Conservation (phyloP, 2,329 filamentous ascomycete species). For the Coleophoma crateriformis region DNA sequence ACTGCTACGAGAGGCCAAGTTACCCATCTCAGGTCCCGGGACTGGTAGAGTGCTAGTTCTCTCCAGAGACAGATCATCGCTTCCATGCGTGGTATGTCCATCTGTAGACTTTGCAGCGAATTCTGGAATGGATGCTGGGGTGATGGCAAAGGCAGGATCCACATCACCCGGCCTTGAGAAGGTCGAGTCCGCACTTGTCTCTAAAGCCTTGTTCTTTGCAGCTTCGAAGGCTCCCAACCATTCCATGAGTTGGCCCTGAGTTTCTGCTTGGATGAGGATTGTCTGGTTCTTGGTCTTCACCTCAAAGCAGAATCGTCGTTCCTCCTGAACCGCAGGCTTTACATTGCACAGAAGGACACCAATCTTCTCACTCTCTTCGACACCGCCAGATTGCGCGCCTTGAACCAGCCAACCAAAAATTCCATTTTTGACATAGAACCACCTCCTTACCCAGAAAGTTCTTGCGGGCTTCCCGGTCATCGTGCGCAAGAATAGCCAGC, state of each 20-base stretch:
- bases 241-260: constrained; percentile 83
- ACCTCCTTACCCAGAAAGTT: constrained; percentile 83
- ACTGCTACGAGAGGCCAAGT: constrained; percentile 53
- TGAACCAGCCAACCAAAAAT: constrained; percentile 95
- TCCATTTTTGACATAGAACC: constrained; percentile 94
- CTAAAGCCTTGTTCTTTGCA: constrained; percentile 87
- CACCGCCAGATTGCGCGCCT: constrained; percentile 70
- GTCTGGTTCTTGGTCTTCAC: constrained; percentile 96
- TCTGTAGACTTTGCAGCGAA: constrained; percentile 79
- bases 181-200: constrained; percentile 52
- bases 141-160: constrained; percentile 86
- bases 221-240: constrained; percentile 94
- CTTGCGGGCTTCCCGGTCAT: constrained; percentile 83
- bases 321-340: constrained; percentile 84
- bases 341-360: constrained; percentile 91
- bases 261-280: constrained; percentile 86
- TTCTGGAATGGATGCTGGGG: constrained; percentile 79
- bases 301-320: constrained; percentile 94
- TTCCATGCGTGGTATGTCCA: constrained; percentile 39
- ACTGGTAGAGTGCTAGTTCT: constrained; percentile 60
- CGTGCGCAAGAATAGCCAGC: constrained; percentile 83
- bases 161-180: constrained; percentile 38
- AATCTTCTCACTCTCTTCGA: constrained; percentile 93
- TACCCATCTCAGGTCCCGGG: constrained; percentile 49
- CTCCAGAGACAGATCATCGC: constrained; percentile 51